Evolutionary conservation across 495 filamentous ascomycete genomes (phyloP).

Genomic region (Diplogelasinospora grovesii): DNA sequence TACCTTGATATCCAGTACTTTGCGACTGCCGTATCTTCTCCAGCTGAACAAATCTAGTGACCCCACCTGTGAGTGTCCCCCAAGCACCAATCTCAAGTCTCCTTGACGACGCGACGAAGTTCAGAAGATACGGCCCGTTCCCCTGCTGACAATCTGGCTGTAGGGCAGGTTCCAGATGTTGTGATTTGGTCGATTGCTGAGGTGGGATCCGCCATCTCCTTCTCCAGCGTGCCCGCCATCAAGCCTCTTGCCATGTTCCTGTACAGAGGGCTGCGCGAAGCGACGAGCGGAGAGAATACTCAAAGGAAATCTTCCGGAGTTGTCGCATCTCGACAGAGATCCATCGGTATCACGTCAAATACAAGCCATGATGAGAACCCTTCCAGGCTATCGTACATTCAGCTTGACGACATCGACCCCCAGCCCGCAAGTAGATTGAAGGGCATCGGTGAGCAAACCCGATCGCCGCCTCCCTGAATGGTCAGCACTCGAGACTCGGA

Average conservation of each 20-base stretch:
- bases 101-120: no score
- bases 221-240: neutral
- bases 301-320: no score
- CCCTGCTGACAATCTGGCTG: no score
- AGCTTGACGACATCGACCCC: conserved; percentile 8
- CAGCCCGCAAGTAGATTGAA: no score
- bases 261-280: no score
- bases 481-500: no score
- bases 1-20: neutral
- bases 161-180: neutral
- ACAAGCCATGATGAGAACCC: neutral
- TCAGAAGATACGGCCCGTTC: no score
- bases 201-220: neutral
- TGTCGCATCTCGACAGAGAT: no score
- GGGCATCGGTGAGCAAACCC: no score
- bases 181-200: neutral
- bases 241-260: no score
- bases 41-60: neutral
- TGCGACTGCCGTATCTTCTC: neutral
- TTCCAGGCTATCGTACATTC: conserved; percentile 2
- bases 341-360: no score
- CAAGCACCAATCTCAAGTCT: neutral
- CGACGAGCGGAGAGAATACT: neutral
- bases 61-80: neutral
- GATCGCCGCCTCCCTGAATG: no score